phyloP scores from a whole-genome alignment of 768 basidiomycete genomes.

The Mycena metata region DNA sequence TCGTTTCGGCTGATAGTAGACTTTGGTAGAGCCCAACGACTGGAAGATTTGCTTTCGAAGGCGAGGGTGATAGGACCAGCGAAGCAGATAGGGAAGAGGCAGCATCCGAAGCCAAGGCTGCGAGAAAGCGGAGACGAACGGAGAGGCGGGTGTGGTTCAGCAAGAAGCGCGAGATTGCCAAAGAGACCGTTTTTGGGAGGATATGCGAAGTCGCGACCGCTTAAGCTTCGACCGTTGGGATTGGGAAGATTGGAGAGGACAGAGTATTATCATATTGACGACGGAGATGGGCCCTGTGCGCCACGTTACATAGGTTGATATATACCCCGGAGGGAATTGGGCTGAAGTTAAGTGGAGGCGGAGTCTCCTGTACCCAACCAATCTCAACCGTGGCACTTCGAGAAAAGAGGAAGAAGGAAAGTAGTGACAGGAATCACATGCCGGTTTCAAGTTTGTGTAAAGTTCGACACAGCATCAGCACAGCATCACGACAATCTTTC shows the following conservation, averaged over 20 bases:
- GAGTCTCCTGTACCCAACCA: neutral
- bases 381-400: neutral
- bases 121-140: too few species aligned
- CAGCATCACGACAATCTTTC: neutral
- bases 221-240: neutral
- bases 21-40: slow-evolving; percentile 23
- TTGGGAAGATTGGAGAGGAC: neutral
- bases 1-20: slow-evolving; percentile 40
- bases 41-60: neutral
- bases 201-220: neutral
- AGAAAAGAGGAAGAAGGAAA: too few species aligned
- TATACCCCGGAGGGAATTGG: neutral
- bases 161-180: neutral
- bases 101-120: neutral
- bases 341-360: neutral
- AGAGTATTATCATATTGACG: neutral
- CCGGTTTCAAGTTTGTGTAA: too few species aligned
- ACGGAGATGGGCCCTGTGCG: too few species aligned
- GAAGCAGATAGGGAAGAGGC: too few species aligned
- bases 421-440: too few species aligned
- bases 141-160: neutral
- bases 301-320: too few species aligned
- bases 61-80: too few species aligned
- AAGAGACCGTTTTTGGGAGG: neutral
- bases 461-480: slow-evolving; percentile 9